Evolutionary conservation across 441 rosid genomes (phyloP).

Genomic region (Eutrema salsugineum): DNA sequence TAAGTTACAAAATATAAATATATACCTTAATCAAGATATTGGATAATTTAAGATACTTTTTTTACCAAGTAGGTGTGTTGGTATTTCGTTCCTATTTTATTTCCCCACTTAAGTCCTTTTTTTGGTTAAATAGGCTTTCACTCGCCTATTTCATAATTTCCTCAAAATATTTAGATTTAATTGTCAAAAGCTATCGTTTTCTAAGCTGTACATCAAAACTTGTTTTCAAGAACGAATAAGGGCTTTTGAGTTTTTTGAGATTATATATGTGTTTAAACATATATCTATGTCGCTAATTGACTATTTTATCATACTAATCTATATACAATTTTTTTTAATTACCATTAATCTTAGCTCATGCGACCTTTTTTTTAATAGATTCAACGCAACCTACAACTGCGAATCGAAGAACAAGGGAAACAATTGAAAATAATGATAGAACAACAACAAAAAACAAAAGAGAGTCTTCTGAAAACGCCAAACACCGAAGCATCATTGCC

Average conservation of each 20-base stretch:
- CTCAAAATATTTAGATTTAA: no score
- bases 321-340: background rate
- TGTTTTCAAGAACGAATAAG: background rate
- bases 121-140: no score
- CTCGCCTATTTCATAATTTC: no score
- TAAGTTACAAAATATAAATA: conserved; percentile 20
- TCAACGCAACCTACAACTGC: conserved; percentile 69
- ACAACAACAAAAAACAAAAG: conserved; percentile 57
- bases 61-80: no score
- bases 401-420: conserved; percentile 85
- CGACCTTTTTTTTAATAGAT: conserved; percentile 38
- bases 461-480: conserved; percentile 35
- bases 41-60: background rate
- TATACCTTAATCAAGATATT: background rate
- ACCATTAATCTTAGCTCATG: background rate
- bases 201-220: conserved; percentile 7
- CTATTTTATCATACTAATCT: background rate
- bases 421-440: conserved; percentile 79
- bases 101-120: no score
- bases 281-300: background rate
- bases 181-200: no score
- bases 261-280: no score
- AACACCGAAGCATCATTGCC: conserved; percentile 20
- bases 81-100: no score
- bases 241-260: no score